phyloP scores from a whole-genome alignment of 306 rosid species.

The Ochetophila trinervis region DNA sequence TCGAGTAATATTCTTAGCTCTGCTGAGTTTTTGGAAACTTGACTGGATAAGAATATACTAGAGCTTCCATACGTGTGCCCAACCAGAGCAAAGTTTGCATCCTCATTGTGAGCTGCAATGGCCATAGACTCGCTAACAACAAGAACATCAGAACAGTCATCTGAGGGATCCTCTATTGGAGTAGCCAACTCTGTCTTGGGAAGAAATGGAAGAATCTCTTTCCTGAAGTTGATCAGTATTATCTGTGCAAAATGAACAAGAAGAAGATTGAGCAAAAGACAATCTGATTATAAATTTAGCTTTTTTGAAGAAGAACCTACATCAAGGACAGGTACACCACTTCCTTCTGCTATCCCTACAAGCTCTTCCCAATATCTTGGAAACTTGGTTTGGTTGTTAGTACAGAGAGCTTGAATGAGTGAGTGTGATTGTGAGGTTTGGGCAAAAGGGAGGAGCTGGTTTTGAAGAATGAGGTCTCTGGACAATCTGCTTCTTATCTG shows the following conservation, averaged over 20 bases:
- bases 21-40: background rate
- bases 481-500: slow-evolving; percentile 48
- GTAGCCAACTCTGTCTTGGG: slow-evolving; percentile 32
- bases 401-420: slow-evolving; percentile 46
- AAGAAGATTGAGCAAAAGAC: background rate
- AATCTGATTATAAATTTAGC: background rate
- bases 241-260: slow-evolving; percentile 48
- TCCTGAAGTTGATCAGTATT: slow-evolving; percentile 69
- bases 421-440: slow-evolving; percentile 43
- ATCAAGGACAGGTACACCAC: slow-evolving; percentile 63
- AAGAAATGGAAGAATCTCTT: slow-evolving; percentile 77
- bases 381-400: slow-evolving; percentile 46
- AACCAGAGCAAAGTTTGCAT: slow-evolving; percentile 66
- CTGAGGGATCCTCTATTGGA: slow-evolving; percentile 29
- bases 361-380: slow-evolving; percentile 75
- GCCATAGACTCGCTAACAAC: slow-evolving; percentile 66
- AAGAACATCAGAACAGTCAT: slow-evolving; percentile 82
- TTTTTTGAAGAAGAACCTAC: slow-evolving; percentile 33
- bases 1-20: background rate
- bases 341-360: slow-evolving; percentile 63
- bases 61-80: slow-evolving; percentile 62
- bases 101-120: slow-evolving; percentile 85
- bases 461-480: slow-evolving; percentile 54
- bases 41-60: background rate
- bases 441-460: slow-evolving; percentile 67